A percentile compares a stretch with the other conserved stretches of the same genome.
phyloP scores from a whole-genome alignment of 2,329 filamentous ascomycete genomes.

The Basipetospora sp. region DNA sequence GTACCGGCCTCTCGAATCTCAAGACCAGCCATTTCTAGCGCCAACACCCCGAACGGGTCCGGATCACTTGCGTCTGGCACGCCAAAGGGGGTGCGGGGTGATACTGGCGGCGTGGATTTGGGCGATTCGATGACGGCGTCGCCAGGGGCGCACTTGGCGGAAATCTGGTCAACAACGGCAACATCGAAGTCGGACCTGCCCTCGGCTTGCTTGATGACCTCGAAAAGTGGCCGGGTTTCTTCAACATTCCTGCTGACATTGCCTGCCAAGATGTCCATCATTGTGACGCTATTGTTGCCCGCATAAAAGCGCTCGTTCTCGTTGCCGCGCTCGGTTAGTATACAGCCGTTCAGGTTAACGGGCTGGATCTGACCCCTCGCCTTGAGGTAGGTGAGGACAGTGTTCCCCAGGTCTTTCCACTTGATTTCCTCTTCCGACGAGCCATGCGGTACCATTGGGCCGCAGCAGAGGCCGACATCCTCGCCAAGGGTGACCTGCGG shows the following conservation, averaged over 20 bases:
- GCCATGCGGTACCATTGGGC: slow-evolving; percentile 50
- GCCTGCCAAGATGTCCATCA: slow-evolving; percentile 43
- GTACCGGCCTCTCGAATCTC: slow-evolving; percentile 83
- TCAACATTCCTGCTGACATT: slow-evolving; percentile 39
- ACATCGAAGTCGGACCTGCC: slow-evolving; percentile 64
- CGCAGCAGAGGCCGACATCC: slow-evolving; percentile 62
- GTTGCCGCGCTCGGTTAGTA: slow-evolving; percentile 40
- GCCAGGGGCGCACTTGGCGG: slow-evolving; percentile 56
- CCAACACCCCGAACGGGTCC: slow-evolving; percentile 81
- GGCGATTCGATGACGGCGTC: slow-evolving; percentile 48
- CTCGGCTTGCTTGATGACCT: slow-evolving; percentile 78
- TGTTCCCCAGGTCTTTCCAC: slow-evolving; percentile 38
- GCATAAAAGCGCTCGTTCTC: slow-evolving; percentile 46
- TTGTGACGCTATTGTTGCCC: slow-evolving; percentile 26
- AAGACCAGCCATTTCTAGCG: slow-evolving; percentile 77
- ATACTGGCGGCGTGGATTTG: slow-evolving; percentile 15
- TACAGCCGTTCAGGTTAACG: slow-evolving; percentile 40
- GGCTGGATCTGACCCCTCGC: slow-evolving; percentile 39
- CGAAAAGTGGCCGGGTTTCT: slow-evolving; percentile 48
- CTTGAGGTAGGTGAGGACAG: slow-evolving; percentile 44
- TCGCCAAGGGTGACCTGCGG: slow-evolving; percentile 67
- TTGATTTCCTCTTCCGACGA: slow-evolving; percentile 34
- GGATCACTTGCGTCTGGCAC: slow-evolving; percentile 68
- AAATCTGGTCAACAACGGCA: slow-evolving; percentile 46
- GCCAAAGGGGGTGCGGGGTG: slow-evolving; percentile 48